Conservation (phyloP, 768 basidiomycete species). For the Leccinum rimulosum region DNA sequence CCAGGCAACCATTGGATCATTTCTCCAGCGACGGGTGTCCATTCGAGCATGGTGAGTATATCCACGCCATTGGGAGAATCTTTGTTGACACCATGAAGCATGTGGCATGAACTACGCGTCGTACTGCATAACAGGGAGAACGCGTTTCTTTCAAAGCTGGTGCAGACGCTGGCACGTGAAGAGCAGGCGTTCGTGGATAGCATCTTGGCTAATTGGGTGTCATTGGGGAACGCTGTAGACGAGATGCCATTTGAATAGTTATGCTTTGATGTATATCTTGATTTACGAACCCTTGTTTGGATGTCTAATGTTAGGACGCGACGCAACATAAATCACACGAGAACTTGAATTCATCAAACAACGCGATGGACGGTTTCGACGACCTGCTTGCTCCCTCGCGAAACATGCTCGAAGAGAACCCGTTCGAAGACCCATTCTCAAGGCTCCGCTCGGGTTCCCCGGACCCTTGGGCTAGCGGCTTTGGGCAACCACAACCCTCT, state of each 20-base stretch:
- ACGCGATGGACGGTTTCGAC: conserved; percentile 72
- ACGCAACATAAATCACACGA: neutral
- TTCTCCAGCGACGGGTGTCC: conserved; percentile 78
- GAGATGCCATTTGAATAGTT: conserved; percentile 82
- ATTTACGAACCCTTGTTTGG: conserved; percentile 15
- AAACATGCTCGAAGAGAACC: conserved; percentile 66
- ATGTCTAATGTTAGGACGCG: neutral
- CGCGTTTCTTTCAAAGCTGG: conserved; percentile 68
- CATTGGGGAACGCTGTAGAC: conserved; percentile 66
- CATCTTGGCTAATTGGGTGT: conserved; percentile 70
- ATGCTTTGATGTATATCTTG: conserved; percentile 14
- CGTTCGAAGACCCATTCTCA: conserved; percentile 73
- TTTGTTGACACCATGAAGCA: conserved; percentile 41
- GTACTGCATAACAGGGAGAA: conserved; percentile 91
- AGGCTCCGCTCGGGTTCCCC: conserved; percentile 61
- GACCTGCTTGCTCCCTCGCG: conserved; percentile 66
- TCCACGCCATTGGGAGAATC: neutral
- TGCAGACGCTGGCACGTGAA: conserved; percentile 70
- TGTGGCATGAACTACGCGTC: conserved; percentile 96
- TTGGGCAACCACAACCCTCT: conserved; percentile 38
- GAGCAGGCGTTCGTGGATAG: conserved; percentile 67
- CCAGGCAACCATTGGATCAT: conserved; percentile 72
- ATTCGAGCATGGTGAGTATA: conserved; percentile 75
- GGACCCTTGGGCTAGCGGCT: conserved; percentile 76
- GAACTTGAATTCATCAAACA: conserved; percentile 1